Evolutionary conservation across 2,329 filamentous ascomycete species (phyloP), one percentile per base, ranked within the genome.

Genomic region (Fonsecaea pedrosoi): DNA sequence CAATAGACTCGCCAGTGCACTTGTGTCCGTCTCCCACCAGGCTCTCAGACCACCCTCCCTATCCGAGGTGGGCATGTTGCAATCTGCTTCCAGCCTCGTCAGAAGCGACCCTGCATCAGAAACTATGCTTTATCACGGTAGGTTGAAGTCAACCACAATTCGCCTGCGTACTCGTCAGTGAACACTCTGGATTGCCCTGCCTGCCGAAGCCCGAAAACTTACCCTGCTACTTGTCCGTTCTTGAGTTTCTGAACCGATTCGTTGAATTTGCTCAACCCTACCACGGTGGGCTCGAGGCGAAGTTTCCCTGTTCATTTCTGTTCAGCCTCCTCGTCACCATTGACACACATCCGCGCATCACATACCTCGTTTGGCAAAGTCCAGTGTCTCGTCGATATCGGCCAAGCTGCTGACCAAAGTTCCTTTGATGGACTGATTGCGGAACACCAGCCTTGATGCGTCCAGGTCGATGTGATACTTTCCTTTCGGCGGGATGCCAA

Each of bases 401-500:
- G 40, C 54, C 63, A 70, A 15, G 30, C 65, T 69, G 55, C 35
- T 54, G 37, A 71, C 70, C 32, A 71, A 48, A 9, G 70, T 70
- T 7, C 70, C 70, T 64, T 67, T 63, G 64, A 71, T 58, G 25
- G 68, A 67, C 59, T 70, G 68, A 21, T 65, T 65, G 5, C 70
- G 56, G 64, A 71, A 71, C 34, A 70, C 56, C 21, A 71, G 59
- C 15, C 45, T 35, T 3, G 63, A 57, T 25, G 70, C 68, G 48
- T 70, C 64, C 18, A 71, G 37, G 48, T 71, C 70, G 15, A 71
- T 60, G 25, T 71, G 66, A 50, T 54, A 70, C 55, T 70, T 71
- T 15, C 70, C 70, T 18, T 60, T 50, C 5, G 70, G 70, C 38
- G 75, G 77, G 15, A 79, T 70, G 9, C 82, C 83, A 66, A 84